phyloP scores from a whole-genome alignment of 805 yeast species.

The Sungouiozyma intestinalis region DNA sequence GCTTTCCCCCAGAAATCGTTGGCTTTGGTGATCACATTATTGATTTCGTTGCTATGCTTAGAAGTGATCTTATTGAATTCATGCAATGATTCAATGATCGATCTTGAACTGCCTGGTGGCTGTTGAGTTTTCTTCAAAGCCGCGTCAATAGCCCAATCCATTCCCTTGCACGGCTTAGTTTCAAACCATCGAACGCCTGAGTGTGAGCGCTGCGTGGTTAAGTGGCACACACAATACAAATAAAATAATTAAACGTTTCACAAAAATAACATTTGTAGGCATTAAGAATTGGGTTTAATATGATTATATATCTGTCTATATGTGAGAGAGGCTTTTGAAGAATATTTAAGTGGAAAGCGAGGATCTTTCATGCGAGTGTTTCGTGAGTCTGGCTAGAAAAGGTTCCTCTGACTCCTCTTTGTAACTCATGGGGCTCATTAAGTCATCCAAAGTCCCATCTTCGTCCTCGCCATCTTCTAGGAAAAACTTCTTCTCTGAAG shows the following conservation, averaged over 20 bases:
- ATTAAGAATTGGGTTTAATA: too few species aligned
- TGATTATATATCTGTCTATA: too few species aligned
- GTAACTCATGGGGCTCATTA: neutral
- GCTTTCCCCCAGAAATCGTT: neutral
- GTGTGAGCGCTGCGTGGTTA: too few species aligned
- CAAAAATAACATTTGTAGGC: neutral
- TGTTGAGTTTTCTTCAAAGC: constrained; percentile 21
- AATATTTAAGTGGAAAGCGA: neutral
- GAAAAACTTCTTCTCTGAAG: neutral
- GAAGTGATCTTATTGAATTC: constrained; percentile 3
- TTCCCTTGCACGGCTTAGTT: constrained; percentile 2
- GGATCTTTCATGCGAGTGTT: neutral
- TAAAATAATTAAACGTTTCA: neutral
- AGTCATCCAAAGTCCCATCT: neutral
- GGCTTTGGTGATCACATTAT: neutral
- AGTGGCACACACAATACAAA: too few species aligned
- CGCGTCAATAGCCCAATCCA: constrained; percentile 27
- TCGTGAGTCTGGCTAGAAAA: neutral
- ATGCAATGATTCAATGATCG: constrained; percentile 25
- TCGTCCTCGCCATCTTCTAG: neutral
- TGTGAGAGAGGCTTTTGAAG: neutral
- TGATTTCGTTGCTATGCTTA: constrained; percentile 5
- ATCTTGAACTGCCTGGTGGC: constrained; percentile 23
- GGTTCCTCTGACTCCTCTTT: neutral
- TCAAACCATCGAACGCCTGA: constrained; percentile 1